Evolutionary conservation across 163 green algal species (phyloP).

Genomic region (Scenedesmus sp.): DNA sequence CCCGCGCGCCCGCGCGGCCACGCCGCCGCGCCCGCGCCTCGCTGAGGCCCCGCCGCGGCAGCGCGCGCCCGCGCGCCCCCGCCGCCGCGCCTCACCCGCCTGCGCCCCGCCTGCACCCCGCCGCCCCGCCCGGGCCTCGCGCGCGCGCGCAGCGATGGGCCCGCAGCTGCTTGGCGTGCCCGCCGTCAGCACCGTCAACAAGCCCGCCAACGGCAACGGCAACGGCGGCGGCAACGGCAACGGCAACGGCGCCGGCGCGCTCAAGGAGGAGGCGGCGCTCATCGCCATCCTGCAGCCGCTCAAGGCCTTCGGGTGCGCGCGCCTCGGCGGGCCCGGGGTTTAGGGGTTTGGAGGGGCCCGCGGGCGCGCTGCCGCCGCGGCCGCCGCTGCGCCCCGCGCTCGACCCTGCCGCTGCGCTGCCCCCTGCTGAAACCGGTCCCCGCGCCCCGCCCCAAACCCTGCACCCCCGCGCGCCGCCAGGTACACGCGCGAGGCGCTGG

Average conservation of each 20-base stretch:
- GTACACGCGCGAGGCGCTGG: slow-evolving; percentile 93
- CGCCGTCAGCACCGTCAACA: slow-evolving; percentile 22
- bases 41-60: not conserved
- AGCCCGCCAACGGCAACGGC: slow-evolving; percentile 4
- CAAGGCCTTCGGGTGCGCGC: slow-evolving; percentile 56
- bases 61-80: not conserved
- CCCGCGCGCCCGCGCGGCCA: slow-evolving; percentile 28
- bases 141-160: too few species aligned
- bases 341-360: too few species aligned
- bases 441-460: too few species aligned
- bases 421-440: too few species aligned
- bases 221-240: slow-evolving; percentile 50
- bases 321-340: too few species aligned
- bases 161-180: slow-evolving; percentile 43
- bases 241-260: slow-evolving; percentile 29
- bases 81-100: too few species aligned
- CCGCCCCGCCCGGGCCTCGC: too few species aligned
- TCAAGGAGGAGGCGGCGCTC: slow-evolving; percentile 50
- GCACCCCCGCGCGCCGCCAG: slow-evolving; percentile 42
- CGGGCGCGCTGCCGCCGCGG: too few species aligned
- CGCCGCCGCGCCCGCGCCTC: slow-evolving; percentile 16
- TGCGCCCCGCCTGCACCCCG: too few species aligned
- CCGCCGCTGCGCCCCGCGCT: too few species aligned
- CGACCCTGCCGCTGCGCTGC: too few species aligned
- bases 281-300: slow-evolving; percentile 65